Conservation (phyloP, 805 yeast species). For the Spathaspora girioi region DNA sequence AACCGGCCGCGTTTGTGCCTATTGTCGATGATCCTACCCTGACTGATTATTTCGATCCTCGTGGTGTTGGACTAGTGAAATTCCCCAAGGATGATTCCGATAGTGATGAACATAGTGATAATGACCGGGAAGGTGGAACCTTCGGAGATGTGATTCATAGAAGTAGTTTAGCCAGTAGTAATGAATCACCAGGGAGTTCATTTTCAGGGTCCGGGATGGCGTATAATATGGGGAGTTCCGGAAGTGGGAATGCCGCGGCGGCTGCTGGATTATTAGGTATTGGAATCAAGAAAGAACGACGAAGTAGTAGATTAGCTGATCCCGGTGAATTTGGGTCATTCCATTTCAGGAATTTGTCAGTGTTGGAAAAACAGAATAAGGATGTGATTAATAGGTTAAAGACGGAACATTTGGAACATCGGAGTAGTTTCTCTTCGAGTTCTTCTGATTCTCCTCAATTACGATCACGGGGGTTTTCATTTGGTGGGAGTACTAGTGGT, state of each 20-base stretch:
- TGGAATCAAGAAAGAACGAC: slow-evolving; percentile 52
- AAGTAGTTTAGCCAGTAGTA: background rate
- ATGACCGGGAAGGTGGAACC: slow-evolving; percentile 1
- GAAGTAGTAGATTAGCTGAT: slow-evolving; percentile 71
- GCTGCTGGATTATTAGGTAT: background rate
- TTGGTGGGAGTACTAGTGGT: slow-evolving; percentile 12
- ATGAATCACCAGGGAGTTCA: slow-evolving; percentile 1
- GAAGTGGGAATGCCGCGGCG: slow-evolving; percentile 1
- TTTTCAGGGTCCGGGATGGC: slow-evolving; percentile 1
- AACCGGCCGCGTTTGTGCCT: slow-evolving; percentile 84
- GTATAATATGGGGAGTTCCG: background rate
- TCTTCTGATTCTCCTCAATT: slow-evolving; percentile 41
- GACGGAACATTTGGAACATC: slow-evolving; percentile 71
- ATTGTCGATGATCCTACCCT: slow-evolving; percentile 72
- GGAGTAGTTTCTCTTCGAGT: slow-evolving; percentile 44
- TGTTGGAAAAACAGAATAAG: slow-evolving; percentile 89
- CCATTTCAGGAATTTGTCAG: slow-evolving; percentile 82
- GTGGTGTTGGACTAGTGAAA: slow-evolving; percentile 77
- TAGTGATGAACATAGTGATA: slow-evolving; percentile 25
- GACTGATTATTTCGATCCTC: slow-evolving; percentile 84
- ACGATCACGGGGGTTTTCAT: slow-evolving; percentile 35
- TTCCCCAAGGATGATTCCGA: slow-evolving; percentile 51
- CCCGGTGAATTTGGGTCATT: slow-evolving; percentile 87
- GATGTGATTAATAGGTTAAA: slow-evolving; percentile 86
- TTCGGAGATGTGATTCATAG: background rate